Percentiles rank a stretch among this genome's conserved stretches.
Conservation (phyloP, 768 basidiomycete species). For the Boletales sp. region DNA sequence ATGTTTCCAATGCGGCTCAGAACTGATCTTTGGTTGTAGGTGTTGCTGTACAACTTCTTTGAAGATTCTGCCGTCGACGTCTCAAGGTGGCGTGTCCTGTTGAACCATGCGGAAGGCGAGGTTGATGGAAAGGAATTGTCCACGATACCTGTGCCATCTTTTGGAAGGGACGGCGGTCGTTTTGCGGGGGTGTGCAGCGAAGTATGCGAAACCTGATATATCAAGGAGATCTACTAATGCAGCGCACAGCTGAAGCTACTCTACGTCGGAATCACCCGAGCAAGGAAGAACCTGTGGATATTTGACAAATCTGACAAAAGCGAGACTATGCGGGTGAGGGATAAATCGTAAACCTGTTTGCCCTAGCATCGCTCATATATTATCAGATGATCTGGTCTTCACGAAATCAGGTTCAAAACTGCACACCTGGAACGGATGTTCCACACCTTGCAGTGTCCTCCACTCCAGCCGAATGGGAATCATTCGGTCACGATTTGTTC, state of each 20-base stretch:
- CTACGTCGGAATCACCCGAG: constrained; percentile 70
- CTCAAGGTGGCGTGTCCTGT: constrained; percentile 58
- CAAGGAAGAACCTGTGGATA: constrained; percentile 68
- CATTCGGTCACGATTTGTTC: constrained; percentile 39
- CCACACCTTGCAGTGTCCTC: constrained; percentile 56
- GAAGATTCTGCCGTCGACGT: constrained; percentile 51
- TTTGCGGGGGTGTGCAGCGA: constrained; percentile 59
- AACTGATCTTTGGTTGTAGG: constrained; percentile 36
- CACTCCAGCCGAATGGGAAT: constrained; percentile 44
- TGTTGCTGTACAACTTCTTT: constrained; percentile 74
- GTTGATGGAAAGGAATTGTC: constrained; percentile 10
- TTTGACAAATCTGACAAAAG: constrained; percentile 56
- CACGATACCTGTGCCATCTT: constrained; percentile 38
- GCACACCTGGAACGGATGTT: constrained; percentile 44
- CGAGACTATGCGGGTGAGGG: constrained; percentile 52
- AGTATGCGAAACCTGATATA: constrained; percentile 29
- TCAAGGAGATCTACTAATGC: neutral
- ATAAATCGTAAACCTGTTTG: neutral
- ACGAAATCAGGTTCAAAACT: constrained; percentile 44
- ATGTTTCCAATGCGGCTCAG: neutral
- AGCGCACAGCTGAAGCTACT: constrained; percentile 54
- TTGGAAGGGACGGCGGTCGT: constrained; percentile 40
- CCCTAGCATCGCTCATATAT: neutral
- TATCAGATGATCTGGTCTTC: constrained; percentile 52
- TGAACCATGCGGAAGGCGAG: constrained; percentile 38